These are phyloP conservation scores for Ligustrum vulgare DNA, from an alignment of 257 asterid genomes.

Conservation along the genomic window DNA sequence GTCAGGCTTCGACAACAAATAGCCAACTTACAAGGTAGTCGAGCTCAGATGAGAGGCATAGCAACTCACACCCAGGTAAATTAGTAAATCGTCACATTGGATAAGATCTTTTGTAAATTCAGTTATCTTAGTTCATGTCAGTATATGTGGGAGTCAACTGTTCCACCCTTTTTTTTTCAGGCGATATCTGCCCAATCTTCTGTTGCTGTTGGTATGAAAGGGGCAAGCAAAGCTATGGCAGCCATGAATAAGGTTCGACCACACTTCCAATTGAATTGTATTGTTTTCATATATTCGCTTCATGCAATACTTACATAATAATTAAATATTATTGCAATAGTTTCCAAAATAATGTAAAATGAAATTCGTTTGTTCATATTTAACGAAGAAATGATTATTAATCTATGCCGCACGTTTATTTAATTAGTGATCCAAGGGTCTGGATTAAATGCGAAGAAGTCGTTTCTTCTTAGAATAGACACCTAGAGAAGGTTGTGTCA, in stretches of 20 bases:
- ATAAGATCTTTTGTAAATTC: constrained; percentile 7
- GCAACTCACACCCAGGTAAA: constrained; percentile 91
- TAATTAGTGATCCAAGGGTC: neutral
- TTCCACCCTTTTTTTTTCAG: constrained; percentile 34
- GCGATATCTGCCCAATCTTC: constrained; percentile 93
- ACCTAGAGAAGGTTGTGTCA: neutral
- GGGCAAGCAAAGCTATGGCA: constrained; percentile 92
- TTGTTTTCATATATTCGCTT: neutral
- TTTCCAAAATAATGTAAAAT: neutral
- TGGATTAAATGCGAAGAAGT: neutral
- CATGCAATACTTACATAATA: neutral
- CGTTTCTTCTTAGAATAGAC: neutral
- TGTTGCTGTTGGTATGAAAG: constrained; percentile 89
- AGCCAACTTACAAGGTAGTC: constrained; percentile 87
- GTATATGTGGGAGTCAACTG: neutral
- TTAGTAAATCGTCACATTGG: constrained; percentile 8
- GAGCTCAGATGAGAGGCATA: constrained; percentile 95
- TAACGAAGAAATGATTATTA: neutral
- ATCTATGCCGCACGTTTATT: neutral
- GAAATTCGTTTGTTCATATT: neutral
- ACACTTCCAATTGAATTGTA: neutral
- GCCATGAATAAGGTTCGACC: constrained; percentile 82
- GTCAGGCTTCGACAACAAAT: constrained; percentile 90
- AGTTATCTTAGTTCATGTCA: constrained; percentile 3
- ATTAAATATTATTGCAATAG: neutral